Evolutionary conservation across 1,284 basidiomycete species (phyloP), one percentile per base, ranked within the genome.

Genomic region (Ganoderma boninense): DNA sequence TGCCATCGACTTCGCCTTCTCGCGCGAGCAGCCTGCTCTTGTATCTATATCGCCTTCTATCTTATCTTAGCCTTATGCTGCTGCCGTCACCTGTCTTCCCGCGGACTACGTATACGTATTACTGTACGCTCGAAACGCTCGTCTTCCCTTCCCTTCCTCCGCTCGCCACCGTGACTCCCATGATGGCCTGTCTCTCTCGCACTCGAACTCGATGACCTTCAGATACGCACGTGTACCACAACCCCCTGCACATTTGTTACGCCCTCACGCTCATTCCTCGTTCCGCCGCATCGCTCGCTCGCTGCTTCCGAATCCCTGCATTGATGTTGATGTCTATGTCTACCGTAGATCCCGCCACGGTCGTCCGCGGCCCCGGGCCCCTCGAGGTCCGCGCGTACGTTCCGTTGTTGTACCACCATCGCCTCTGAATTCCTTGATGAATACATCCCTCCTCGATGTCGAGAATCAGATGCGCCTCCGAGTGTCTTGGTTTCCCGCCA

Each of bases 181-280:
- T n/a, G n/a, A n/a, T n/a, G n/a, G n/a, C n/a, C n/a, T n/a, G n/a
- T n/a, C n/a, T 63, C 46, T 44, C 44, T 14, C 18, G 54, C 52
- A 23, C n/a, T 32, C 62, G 16, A 44, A 40, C 43, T 63, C 62
- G 32, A 60, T 35, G 56, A 43, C 40, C 20, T 32, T 52, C 46
- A 26, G 29, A 29, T 46, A 64, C 18, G 38, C 49, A 64, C 63
- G n/a, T 65, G 64, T 65, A 65, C 64, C 35, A 56, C 49, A 35
- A 65, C 64, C 63, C 38, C 49, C 35, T 42, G 49, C 63, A 52
- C 63, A 32, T 10, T 38, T 8, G 13, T 26, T 62, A 60, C 29
- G 29, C 63, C 49, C 23, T n/a, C 49, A 56, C 64, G 10, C n/a
- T 54, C 64, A 63, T 63, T 62, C 20, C 8, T 20, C 46, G 23